These are phyloP conservation scores for Venturia effusa DNA, from an alignment of 2,329 filamentous ascomycete species.

Conservation along the genomic window DNA sequence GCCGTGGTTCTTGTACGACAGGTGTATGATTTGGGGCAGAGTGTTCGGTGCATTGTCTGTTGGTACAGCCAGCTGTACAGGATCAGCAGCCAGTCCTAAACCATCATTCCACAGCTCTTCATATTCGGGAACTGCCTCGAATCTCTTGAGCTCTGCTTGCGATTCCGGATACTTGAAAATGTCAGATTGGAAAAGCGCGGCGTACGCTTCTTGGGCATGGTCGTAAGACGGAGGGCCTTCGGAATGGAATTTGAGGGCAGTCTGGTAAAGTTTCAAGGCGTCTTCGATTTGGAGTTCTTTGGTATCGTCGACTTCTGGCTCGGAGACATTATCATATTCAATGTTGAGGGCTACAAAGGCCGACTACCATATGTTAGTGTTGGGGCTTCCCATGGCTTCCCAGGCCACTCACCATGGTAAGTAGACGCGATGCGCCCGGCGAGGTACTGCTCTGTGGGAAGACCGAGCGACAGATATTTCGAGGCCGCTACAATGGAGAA, in stretches of 20 bases:
- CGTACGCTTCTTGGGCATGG: conserved; percentile 72
- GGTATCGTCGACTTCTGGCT: conserved; percentile 88
- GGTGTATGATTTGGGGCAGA: conserved; percentile 77
- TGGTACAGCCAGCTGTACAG: conserved; percentile 42
- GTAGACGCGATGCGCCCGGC: not conserved
- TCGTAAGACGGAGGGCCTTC: conserved; percentile 68
- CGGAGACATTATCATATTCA: conserved; percentile 81
- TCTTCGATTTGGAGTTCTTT: conserved; percentile 97
- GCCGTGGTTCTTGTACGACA: conserved; percentile 91
- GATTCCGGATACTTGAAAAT: conserved; percentile 91
- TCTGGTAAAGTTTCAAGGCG: conserved; percentile 87
- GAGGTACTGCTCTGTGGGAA: not conserved
- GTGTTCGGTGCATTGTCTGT: conserved; percentile 69
- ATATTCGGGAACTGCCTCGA: conserved; percentile 41
- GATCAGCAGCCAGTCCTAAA: conserved; percentile 22
- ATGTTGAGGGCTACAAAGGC: conserved; percentile 85
- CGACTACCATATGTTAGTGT: conserved; percentile 18
- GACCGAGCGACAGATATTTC: not conserved
- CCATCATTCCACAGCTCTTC: conserved; percentile 23
- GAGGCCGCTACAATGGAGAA: not conserved
- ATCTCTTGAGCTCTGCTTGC: conserved; percentile 69
- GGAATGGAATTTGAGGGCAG: conserved; percentile 79
- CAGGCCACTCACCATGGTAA: not conserved
- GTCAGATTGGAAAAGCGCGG: conserved; percentile 76
- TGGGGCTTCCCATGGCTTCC: not conserved